Evolutionary conservation across 2,329 filamentous ascomycete genomes (phyloP), one percentile per base, ranked within the genome.

Genomic region (Beauveria sp.): DNA sequence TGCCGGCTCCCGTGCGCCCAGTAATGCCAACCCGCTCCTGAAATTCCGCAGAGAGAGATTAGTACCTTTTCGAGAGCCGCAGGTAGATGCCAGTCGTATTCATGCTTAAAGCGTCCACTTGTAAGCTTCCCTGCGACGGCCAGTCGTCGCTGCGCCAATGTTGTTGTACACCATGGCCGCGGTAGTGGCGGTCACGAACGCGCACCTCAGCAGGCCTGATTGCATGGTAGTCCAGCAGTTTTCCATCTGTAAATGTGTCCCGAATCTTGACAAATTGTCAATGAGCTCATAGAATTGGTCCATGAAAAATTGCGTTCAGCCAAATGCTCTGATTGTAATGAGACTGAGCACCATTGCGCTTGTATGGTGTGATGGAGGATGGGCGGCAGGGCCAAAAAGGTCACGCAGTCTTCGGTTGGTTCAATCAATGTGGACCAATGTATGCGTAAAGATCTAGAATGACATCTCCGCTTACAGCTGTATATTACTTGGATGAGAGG

Each of bases 241-340:
- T n/a, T 38, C 42, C 6, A 63, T 40, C 6, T 46, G n/a, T 16
- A 62, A 26, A 20, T 58, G 60, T 14, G 7, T 30, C 14, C 60
- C 54, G 2, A 58, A 10, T 18, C 2, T 45, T 7, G 54, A 58
- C 18, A n/a, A 14, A 16, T 18, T 20, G 28, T 63, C 52, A 10
- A 58, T 28, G 8, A 51, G 38, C 8, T 47, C 53, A 20, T 42
- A 42, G 14, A 60, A 58, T 12, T 26, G 22, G 9, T 62, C 51
- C 12, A 34, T 42, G 46, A 61, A 63, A 2, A 46, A 12, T 20
- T 49, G 24, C 20, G 34, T 38, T 18, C 22, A 47, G 16, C 53
- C 28, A 28, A 58, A 62, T 6, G 60, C 63, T n/a, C 61, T 57
- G 45, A 64, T 64, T 5, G 58, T 61, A 14, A 42, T 42, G 26